Evolutionary conservation across 805 yeast genomes (phyloP).

Genomic region (Cephaloascus fragrans): DNA sequence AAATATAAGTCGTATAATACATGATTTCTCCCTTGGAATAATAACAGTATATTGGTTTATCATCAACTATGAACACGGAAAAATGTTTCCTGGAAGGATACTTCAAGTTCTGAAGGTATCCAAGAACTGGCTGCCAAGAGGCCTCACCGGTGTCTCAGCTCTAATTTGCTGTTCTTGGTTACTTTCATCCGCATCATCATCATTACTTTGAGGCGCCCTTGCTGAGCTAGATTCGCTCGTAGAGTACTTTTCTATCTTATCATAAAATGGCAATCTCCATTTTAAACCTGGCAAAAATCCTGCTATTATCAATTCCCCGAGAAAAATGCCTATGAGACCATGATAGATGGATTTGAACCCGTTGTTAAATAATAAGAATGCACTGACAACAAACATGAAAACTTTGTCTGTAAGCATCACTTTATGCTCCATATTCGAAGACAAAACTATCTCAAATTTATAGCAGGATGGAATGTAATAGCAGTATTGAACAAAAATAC

Average conservation of each 20-base stretch:
- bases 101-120: constrained; percentile 49
- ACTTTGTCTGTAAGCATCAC: constrained; percentile 22
- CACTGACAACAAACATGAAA: constrained; percentile 14
- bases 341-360: constrained; percentile 24
- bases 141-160: constrained; percentile 52
- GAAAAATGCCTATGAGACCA: constrained; percentile 29
- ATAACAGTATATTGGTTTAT: background rate
- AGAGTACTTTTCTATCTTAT: constrained; percentile 13
- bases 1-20: constrained; percentile 5
- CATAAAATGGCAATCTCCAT: constrained; percentile 18
- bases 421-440: constrained; percentile 17
- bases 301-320: constrained; percentile 32
- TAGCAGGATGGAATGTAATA: constrained; percentile 30
- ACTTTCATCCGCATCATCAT: constrained; percentile 14
- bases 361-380: constrained; percentile 35
- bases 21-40: background rate
- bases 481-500: constrained; percentile 27
- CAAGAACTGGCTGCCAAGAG: constrained; percentile 49
- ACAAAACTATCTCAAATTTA: constrained; percentile 22
- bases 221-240: constrained; percentile 8
- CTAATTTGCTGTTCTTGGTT: constrained; percentile 16
- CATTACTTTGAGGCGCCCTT: constrained; percentile 12
- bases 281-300: constrained; percentile 32
- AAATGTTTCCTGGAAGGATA: too few relatives aligned
- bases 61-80: too few relatives aligned